These are phyloP conservation scores for Globisporangium apiculatum DNA, from an alignment of 352 stramenopile genomes.

Conservation along the genomic window DNA sequence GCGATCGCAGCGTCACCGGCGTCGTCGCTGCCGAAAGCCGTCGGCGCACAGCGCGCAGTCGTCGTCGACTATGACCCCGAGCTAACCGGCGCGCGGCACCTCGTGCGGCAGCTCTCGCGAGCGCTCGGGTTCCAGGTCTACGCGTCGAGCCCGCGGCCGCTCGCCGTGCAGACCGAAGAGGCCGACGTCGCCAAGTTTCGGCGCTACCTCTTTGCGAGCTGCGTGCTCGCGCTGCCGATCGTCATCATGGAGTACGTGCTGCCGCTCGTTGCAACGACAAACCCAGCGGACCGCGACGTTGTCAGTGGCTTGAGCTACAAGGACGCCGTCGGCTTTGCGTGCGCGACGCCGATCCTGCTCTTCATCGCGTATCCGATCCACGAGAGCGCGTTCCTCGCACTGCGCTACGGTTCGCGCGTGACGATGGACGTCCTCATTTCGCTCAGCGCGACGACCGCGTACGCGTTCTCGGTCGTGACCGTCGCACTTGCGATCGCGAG, in stretches of 20 bases:
- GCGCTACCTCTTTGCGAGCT: constrained; percentile 41
- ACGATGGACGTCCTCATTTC: constrained; percentile 80
- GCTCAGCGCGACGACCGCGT: constrained; percentile 58
- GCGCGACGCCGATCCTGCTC: constrained; percentile 61
- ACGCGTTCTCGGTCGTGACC: constrained; percentile 47
- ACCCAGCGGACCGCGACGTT: constrained; percentile 19
- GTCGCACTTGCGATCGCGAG: constrained; percentile 17
- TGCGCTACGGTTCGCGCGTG: constrained; percentile 53
- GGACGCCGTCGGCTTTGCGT: constrained; percentile 47
- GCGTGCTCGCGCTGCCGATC: constrained; percentile 44
- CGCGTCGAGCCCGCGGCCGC: constrained; percentile 38
- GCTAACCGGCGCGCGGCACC: constrained; percentile 26
- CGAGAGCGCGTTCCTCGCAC: constrained; percentile 49
- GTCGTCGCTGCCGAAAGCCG: constrained; percentile 2
- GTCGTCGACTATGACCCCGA: constrained; percentile 44
- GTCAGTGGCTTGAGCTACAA: constrained; percentile 39
- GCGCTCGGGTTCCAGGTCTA: constrained; percentile 40
- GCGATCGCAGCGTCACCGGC: neutral
- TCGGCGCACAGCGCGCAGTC: constrained; percentile 17
- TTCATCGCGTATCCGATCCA: constrained; percentile 60
- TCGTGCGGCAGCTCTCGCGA: constrained; percentile 28
- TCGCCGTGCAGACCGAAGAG: constrained; percentile 25
- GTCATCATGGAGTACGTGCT: constrained; percentile 53
- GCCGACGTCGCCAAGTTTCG: constrained; percentile 40
- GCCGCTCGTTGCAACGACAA: constrained; percentile 22